Evolutionary conservation across 2,329 filamentous ascomycete genomes (phyloP).

Genomic region (Pyrenochaeta sp.): DNA sequence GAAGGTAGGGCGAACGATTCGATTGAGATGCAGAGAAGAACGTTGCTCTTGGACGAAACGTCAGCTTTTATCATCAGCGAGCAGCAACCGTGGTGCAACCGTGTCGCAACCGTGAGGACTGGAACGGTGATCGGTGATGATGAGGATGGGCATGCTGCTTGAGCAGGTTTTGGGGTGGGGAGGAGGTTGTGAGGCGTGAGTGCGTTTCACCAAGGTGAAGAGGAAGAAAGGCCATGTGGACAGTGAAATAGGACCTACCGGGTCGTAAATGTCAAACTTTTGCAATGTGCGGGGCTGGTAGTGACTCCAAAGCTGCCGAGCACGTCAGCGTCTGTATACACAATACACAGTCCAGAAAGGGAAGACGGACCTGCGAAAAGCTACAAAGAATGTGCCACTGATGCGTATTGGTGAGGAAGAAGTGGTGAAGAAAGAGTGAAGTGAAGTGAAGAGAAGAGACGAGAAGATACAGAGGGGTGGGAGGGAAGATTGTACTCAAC

Average conservation of each 20-base stretch:
- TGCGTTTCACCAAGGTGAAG: constrained; percentile 9
- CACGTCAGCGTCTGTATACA: constrained; percentile 24
- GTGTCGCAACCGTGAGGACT: background rate
- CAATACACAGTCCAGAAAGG: constrained; percentile 5
- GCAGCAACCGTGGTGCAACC: background rate
- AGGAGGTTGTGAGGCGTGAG: constrained; percentile 3
- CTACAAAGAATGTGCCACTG: constrained; percentile 57
- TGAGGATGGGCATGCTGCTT: constrained; percentile 20
- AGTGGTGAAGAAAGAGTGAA: constrained; percentile 47
- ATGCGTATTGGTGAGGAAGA: constrained; percentile 52
- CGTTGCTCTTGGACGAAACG: constrained; percentile 33
- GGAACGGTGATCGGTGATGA: constrained; percentile 22
- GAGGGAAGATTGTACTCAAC: constrained; percentile 27
- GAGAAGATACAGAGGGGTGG: constrained; percentile 17
- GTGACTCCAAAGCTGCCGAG: constrained; percentile 51
- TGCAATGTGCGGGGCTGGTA: constrained; percentile 50
- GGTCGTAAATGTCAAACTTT: constrained; percentile 52
- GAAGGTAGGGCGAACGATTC: constrained; percentile 21
- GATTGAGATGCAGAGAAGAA: constrained; percentile 44
- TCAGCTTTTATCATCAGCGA: constrained; percentile 18
- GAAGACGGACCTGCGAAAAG: constrained; percentile 50
- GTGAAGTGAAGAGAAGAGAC: constrained; percentile 30
- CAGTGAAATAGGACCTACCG: constrained; percentile 38
- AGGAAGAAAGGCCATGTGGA: constrained; percentile 9
- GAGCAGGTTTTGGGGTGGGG: constrained; percentile 2